Evolutionary conservation across 495 filamentous ascomycete genomes (phyloP).

Genomic region (Aspergillus hancockii): DNA sequence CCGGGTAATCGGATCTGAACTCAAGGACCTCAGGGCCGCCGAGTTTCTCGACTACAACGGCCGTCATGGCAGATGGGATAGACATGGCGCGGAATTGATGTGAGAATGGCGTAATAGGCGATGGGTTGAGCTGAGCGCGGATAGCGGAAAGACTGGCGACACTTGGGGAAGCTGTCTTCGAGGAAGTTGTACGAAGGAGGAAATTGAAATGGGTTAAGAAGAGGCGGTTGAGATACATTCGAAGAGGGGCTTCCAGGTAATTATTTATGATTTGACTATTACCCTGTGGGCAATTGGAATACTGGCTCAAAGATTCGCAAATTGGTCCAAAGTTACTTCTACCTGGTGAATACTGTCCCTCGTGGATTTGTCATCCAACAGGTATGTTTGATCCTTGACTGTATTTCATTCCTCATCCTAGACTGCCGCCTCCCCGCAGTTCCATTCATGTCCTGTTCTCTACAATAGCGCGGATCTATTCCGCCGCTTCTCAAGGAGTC

Average conservation of each 20-base stretch:
- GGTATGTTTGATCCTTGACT: too few species aligned
- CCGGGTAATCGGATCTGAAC: constrained; percentile 71
- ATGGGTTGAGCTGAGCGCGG: constrained; percentile 22
- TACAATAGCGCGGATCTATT: not conserved
- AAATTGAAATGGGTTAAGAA: not conserved
- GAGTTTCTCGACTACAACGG: constrained; percentile 69
- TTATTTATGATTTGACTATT: not conserved
- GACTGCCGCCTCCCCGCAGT: not conserved
- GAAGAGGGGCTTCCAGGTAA: constrained; percentile 4
- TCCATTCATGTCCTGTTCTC: not conserved
- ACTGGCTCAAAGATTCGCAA: too few species aligned
- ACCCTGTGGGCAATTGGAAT: not conserved
- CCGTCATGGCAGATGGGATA: constrained; percentile 71
- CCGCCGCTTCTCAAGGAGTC: not conserved
- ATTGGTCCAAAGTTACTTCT: not conserved
- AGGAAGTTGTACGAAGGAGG: not conserved
- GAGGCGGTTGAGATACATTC: constrained; percentile 2
- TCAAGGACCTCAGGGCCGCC: constrained; percentile 80
- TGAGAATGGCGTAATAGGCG: not conserved
- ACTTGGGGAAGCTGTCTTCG: constrained; percentile 10
- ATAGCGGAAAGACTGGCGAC: constrained; percentile 26
- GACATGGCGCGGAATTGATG: constrained; percentile 36
- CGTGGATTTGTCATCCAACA: not conserved
- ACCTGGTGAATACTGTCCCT: not conserved
- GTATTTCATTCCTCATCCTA: too few species aligned